Percentiles rank a stretch among this genome's conserved stretches.
Evolutionary conservation across 2,329 filamentous ascomycete genomes (phyloP).

Genomic region (Cercospora sp.): DNA sequence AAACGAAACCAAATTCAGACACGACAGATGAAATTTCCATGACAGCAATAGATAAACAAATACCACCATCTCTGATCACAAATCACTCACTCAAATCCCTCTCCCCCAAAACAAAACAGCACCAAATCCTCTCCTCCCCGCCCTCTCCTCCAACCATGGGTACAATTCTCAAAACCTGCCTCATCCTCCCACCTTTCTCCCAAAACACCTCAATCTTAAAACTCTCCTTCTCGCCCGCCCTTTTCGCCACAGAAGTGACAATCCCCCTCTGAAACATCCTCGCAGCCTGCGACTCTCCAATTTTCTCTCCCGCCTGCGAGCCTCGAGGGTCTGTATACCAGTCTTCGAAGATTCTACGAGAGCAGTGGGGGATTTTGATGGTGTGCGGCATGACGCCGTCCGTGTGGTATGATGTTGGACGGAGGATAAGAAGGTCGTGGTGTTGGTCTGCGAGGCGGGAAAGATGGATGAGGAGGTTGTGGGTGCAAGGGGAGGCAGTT

Average conservation of each 20-base stretch:
- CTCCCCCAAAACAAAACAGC: slow-evolving; percentile 16
- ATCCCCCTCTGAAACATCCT: slow-evolving; percentile 23
- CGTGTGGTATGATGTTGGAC: slow-evolving; percentile 26
- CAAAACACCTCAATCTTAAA: slow-evolving; percentile 19
- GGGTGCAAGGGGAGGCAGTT: slow-evolving; percentile 29
- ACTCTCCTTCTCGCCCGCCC: slow-evolving; percentile 1
- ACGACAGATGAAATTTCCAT: background rate
- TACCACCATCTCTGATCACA: background rate
- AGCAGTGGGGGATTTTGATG: slow-evolving; percentile 30
- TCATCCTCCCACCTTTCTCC: slow-evolving; percentile 9
- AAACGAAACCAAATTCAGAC: background rate
- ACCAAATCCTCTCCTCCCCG: slow-evolving; percentile 5
- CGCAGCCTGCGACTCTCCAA: slow-evolving; percentile 15
- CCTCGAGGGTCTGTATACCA: slow-evolving; percentile 23
- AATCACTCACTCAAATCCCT: slow-evolving; percentile 8
- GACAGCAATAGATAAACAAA: background rate
- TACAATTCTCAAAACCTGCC: slow-evolving; percentile 13
- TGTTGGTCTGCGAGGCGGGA: slow-evolving; percentile 30
- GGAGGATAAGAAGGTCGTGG: slow-evolving; percentile 33
- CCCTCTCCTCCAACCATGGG: slow-evolving; percentile 10
- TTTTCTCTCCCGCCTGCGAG: slow-evolving; percentile 9
- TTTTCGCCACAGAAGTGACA: slow-evolving; percentile 25
- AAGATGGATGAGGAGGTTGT: slow-evolving; percentile 31
- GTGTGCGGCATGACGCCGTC: slow-evolving; percentile 24
- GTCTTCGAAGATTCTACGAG: slow-evolving; percentile 28